Conservation (phyloP, 495 filamentous ascomycete species). For the Neurospora intermedia region DNA sequence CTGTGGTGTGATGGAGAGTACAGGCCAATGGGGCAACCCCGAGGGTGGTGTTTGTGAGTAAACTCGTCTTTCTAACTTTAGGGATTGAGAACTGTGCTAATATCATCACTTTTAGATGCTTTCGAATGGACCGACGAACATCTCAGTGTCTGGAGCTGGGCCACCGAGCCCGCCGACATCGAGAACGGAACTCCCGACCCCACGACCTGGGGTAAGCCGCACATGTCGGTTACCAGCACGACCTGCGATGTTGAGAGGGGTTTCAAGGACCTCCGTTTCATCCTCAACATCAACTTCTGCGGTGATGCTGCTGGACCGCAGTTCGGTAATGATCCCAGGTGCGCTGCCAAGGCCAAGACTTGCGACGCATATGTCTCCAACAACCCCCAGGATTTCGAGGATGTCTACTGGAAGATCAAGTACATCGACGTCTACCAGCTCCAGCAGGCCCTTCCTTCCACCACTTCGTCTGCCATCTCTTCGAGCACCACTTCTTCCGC, state of each 20-base stretch:
- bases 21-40: conserved; percentile 51
- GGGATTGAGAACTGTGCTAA: background rate
- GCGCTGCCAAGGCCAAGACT: conserved; percentile 13
- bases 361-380: conserved; percentile 50
- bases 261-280: conserved; percentile 36
- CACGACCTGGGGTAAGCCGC: conserved; percentile 53
- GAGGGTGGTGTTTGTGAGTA: conserved; percentile 49
- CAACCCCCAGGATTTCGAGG: conserved; percentile 43
- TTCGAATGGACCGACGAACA: conserved; percentile 56
- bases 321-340: conserved; percentile 14
- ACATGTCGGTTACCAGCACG: conserved; percentile 35
- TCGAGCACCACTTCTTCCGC: background rate
- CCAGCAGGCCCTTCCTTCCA: conserved; percentile 5
- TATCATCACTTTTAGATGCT: conserved; percentile 32
- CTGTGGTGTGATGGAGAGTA: conserved; percentile 29
- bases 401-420: conserved; percentile 46
- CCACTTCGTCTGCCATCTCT: background rate
- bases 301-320: conserved; percentile 30
- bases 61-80: too few relatives aligned
- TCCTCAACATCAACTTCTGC: conserved; percentile 42
- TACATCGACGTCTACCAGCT: conserved; percentile 43
- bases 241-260: conserved; percentile 33
- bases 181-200: conserved; percentile 52
- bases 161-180: conserved; percentile 35
- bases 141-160: conserved; percentile 69